These are phyloP conservation scores for Baorangia bicolor DNA, from an alignment of 768 basidiomycete species.

Conservation along the genomic window DNA sequence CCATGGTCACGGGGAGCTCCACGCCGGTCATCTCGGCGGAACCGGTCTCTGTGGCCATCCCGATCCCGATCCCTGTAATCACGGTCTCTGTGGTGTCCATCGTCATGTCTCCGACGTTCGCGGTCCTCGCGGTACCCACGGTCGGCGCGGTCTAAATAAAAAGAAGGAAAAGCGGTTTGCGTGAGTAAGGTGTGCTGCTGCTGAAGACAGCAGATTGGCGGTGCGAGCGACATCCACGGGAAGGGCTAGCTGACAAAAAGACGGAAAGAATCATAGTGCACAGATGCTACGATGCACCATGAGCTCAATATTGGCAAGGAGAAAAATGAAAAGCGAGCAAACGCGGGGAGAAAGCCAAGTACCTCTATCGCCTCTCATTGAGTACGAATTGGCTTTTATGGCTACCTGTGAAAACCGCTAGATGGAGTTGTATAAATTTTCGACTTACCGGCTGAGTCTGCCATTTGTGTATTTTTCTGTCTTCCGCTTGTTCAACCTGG, in stretches of 20 bases:
- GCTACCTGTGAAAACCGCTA: constrained; percentile 28
- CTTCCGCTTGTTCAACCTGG: constrained; percentile 10
- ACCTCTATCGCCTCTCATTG: constrained; percentile 33
- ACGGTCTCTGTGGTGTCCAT: constrained; percentile 51
- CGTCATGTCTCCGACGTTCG: constrained; percentile 62
- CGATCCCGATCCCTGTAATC: constrained; percentile 50
- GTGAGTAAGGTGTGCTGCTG: constrained; percentile 52
- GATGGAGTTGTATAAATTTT: constrained; percentile 10
- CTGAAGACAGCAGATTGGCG: constrained; percentile 42
- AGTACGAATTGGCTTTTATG: constrained; percentile 30
- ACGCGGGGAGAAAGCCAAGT: constrained; percentile 35
- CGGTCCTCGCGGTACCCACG: constrained; percentile 67
- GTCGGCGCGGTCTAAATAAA: constrained; percentile 43
- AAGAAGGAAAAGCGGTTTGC: constrained; percentile 43
- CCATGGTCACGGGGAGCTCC: constrained; percentile 47
- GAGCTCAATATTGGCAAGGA: constrained; percentile 52
- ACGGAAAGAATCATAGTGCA: constrained; percentile 45
- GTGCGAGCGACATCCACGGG: constrained; percentile 38
- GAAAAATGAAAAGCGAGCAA: constrained; percentile 36
- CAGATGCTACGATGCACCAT: constrained; percentile 52
- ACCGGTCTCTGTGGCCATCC: constrained; percentile 33
- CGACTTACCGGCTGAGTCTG: constrained; percentile 58
- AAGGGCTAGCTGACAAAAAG: constrained; percentile 61
- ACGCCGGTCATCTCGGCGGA: constrained; percentile 51
- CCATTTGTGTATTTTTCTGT: constrained; percentile 36